Evolutionary conservation across 495 filamentous ascomycete species (phyloP), one percentile per base, ranked within the genome.

Genomic region (Penicillium riverlandense): DNA sequence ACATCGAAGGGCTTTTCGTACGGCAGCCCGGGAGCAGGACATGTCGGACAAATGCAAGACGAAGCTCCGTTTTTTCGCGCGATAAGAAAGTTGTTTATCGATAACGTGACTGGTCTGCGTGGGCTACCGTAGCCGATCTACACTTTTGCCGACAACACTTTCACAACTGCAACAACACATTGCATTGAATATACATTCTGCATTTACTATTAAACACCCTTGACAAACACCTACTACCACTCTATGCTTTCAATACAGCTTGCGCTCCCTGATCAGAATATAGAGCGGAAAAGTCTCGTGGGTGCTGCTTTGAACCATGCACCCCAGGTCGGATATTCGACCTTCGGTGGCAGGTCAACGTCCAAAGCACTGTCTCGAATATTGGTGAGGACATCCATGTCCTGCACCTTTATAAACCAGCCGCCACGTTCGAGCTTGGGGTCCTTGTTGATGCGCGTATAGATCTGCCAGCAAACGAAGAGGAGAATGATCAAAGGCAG

Each of bases 401-500:
- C 47, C 12, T 55, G 40, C 9, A 57, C 29, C 28, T 42, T 41
- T 8, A 47, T 16, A 9, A 58, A 40, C 57, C 53, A 59, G 8
- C 30, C 50, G 11, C 59, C 52, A 15, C 53, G 57, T 7, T 62
- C 56, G n/a, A 59, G 49, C 7, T 22, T 35, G 4, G 56, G 59
- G 8, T 62, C 46, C 28, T 57, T 57, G 40, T 49, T 58, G 31
- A 45, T 30, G 6, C 40, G 29, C 10, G 51, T 54, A 32, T 56
- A 66, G 12, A 63, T 11, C 8, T 63, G 48, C 67, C 67, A 71
- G 41, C 40, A 7, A 15, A 68, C 13, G 50, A 66, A 72, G 10
- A 72, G 57, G 13, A 39, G 41, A 11, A 85, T 63, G 43, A 83
- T 72, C 33, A 85, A 59, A 11, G 74, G 75, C 6, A 68, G 58